Base-by-base conservation (phyloP, 352 stramenopile species). In the Chrysophaeum taylorii region DNA sequence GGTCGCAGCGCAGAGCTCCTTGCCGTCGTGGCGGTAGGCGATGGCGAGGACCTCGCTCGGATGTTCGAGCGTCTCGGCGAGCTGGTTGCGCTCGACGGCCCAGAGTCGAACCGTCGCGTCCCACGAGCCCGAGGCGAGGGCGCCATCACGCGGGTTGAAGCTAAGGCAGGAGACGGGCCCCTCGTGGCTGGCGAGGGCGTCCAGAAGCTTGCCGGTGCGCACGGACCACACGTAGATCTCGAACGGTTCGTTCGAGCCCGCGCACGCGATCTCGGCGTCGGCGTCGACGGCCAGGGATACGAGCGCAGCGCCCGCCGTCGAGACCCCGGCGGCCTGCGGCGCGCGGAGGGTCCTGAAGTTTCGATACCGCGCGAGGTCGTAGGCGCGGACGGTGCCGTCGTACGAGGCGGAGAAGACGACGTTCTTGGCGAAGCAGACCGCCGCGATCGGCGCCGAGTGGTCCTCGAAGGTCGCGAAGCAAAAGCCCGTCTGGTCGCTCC, bases 401-500 rank as follows among this genome's bases (percentile, higher is more conserved):
- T 98, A 82, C 73, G 92, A 98, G n/a, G 89, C 84, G 70, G 86
- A 97, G 9, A 99, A 76, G 7, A 99, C 85, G 9, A 89, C 83
- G 43, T 79, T 88, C 68, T 86, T 87, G 16, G 85, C 85, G 80
- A 99, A 99, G 68, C 87, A 85, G 60, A 98, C 89, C 27, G 89
- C 93, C 15, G 92, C 98, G 15, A 99, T 86, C 0, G 94, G 91
- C 29, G 93, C 94, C 16, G 89, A 82, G 79, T 99, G 96, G 75
- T 99, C 94, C 0, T 86, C 87, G 73, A 99, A 96, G 1, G 96
- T 99, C 1, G 98, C 93, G 82, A 98, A 98, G 79, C 96, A 99
- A 81, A 99, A 99, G 54, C 95, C 96, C 63, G 85, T 96, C 27
- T 81, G 90, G 23, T 92, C 93, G 79, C 96, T 97, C 96, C 96